Evolutionary conservation across 176 grass and related monocot genomes (phyloP).

Genomic region (Phoenix dactylifera): DNA sequence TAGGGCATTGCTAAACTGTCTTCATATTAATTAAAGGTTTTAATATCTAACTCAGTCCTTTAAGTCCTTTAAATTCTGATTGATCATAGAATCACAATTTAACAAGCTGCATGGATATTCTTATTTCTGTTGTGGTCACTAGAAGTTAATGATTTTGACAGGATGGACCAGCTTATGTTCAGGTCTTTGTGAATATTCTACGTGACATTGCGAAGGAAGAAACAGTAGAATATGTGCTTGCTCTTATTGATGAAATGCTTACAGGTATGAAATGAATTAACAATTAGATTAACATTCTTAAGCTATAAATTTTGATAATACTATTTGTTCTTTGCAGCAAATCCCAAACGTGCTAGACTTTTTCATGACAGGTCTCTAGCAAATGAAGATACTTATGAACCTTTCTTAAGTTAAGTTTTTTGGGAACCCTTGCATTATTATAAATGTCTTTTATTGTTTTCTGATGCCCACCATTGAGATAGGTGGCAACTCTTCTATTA

Average conservation of each 20-base stretch:
- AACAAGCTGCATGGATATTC: too few species aligned
- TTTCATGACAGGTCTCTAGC: slow-evolving; percentile 75
- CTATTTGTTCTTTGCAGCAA: slow-evolving; percentile 46
- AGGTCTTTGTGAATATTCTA: slow-evolving; percentile 73
- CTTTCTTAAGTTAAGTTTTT: slow-evolving; percentile 78
- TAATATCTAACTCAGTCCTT: too few species aligned
- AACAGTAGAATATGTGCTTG: slow-evolving; percentile 90
- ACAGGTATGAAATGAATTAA: slow-evolving; percentile 39
- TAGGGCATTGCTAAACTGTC: too few species aligned
- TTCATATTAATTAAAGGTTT: too few species aligned
- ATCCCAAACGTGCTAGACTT: slow-evolving; percentile 57
- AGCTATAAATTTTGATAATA: slow-evolving; percentile 24
- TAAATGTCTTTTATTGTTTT: too few species aligned
- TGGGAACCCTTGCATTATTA: slow-evolving; percentile 10
- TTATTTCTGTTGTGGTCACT: too few species aligned
- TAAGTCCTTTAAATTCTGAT: too few species aligned
- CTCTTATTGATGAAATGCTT: slow-evolving; percentile 95
- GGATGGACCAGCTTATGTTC: slow-evolving; percentile 80
- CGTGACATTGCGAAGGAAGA: slow-evolving; percentile 78
- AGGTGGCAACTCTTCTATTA: too few species aligned
- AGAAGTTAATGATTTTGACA: slow-evolving; percentile 23
- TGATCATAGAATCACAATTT: too few species aligned
- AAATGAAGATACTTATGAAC: slow-evolving; percentile 80
- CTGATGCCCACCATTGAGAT: too few species aligned
- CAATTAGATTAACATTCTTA: neutral